Evolutionary conservation across 257 asterid genomes (phyloP), one percentile per base, ranked within the genome.

Genomic region (Gentiana dahurica): DNA sequence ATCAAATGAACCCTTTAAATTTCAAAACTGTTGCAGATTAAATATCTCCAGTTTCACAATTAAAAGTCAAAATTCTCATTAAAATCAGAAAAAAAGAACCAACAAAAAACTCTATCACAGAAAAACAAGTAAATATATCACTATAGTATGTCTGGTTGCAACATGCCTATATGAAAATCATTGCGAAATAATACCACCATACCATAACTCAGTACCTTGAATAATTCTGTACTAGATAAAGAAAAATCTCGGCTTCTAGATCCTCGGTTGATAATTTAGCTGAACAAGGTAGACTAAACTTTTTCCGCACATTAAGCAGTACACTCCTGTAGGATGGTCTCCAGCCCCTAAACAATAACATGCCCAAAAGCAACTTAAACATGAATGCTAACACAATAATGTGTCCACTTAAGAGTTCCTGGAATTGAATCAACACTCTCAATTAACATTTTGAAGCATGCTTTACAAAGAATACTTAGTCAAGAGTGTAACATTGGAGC

Each of bases 211-310:
- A 1, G 6, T 76, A 88, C 99, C 95, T 83, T 24, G 99, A 74
- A 60, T 78, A 81, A 65, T 92, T 92, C 53, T 81, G 91, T 72
- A 85, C 68, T 72, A 92, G 84, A 74, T 85, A 90, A 72, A 92
- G 97, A 73, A 81, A 92, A 57, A 88, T 85, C 88, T 92, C 98
- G 5, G 71, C 80, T 69, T 92, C 98, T 53, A 92, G 81, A 70
- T 80, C 95, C 82, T 81, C 94, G 3, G 89, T 74, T 8, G 94
- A 71, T 68, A 92, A 65, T 71, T 88, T 88, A 64, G 89, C 63
- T 36, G 97, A 92, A 72, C 99, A 92, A 49, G 73, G 90, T 65
- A 92, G 56, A 36, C 73, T 81, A 57, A 88, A 66, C 58, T 72
- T 82, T 65, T 83, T 84, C 74, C 91, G 77, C 58, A 92, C 78